phyloP scores from a whole-genome alignment of 805 yeast genomes.

The Saccharomycopsis sp. region DNA sequence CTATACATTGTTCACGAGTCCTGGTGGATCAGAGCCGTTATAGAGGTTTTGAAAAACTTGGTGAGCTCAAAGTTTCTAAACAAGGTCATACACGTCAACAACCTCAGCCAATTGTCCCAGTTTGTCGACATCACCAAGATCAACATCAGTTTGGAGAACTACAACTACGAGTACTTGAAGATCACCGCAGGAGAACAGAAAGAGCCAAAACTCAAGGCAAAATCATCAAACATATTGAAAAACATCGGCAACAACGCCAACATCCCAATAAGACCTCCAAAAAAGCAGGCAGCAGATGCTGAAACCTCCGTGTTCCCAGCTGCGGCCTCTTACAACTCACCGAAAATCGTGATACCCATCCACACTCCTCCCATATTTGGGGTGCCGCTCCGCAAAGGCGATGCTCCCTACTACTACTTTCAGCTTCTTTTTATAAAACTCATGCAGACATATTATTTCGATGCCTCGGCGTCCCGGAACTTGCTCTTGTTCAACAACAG shows the following conservation, averaged over 20 bases:
- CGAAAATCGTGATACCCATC: constrained; percentile 35
- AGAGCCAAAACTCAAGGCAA: constrained; percentile 28
- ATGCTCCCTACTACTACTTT: constrained; percentile 22
- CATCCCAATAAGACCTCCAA: too few relatives aligned
- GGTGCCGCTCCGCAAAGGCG: constrained; percentile 22
- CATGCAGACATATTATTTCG: constrained; percentile 10
- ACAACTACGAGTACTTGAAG: constrained; percentile 51
- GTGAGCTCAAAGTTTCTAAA: constrained; percentile 39
- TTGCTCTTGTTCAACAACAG: constrained; percentile 16
- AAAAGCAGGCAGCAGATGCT: constrained; percentile 23
- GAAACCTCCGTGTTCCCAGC: too few relatives aligned
- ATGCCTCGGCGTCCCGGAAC: neutral
- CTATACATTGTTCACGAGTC: constrained; percentile 82
- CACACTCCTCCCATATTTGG: constrained; percentile 29
- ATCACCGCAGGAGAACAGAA: too few relatives aligned
- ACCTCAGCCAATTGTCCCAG: constrained; percentile 45
- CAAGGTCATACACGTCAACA: constrained; percentile 38
- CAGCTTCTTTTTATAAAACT: constrained; percentile 19
- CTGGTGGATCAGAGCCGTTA: constrained; percentile 75
- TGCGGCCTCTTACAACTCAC: constrained; percentile 18
- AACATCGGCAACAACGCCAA: too few relatives aligned
- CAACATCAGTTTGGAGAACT: constrained; percentile 68
- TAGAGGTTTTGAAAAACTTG: constrained; percentile 61
- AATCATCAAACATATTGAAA: too few relatives aligned
- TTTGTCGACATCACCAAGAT: constrained; percentile 66